Evolutionary conservation across 345 rosid species (phyloP).

Genomic region (Cardamine chenopodiifolia): DNA sequence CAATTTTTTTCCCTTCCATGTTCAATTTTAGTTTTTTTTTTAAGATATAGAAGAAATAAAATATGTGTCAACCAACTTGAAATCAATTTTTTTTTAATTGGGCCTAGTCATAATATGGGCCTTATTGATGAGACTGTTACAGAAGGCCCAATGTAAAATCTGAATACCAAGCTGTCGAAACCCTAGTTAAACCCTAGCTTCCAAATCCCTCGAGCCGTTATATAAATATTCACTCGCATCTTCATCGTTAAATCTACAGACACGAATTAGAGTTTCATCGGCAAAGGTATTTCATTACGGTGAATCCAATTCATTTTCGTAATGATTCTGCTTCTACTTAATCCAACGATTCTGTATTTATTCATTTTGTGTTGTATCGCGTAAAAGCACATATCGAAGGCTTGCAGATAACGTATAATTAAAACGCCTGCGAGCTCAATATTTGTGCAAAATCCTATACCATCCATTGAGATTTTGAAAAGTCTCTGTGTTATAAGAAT

Average conservation of each 20-base stretch:
- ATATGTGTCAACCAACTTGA: neutral
- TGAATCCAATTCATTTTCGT: neutral
- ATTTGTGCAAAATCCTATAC: constrained; percentile 64
- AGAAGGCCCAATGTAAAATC: neutral
- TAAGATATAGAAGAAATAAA: neutral
- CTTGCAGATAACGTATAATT: constrained; percentile 51
- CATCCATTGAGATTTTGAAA: constrained; percentile 25
- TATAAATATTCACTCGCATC: constrained; percentile 1
- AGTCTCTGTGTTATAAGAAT: constrained; percentile 45
- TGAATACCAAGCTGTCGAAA: neutral
- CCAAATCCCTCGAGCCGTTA: constrained; percentile 21
- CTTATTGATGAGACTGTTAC: neutral
- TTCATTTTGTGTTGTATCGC: neutral
- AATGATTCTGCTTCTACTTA: neutral
- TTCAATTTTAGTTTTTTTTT: neutral
- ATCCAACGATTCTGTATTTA: neutral
- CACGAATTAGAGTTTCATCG: neutral
- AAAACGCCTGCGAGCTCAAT: constrained; percentile 69
- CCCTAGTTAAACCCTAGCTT: constrained; percentile 35
- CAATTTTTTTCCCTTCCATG: neutral
- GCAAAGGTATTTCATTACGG: constrained; percentile 25
- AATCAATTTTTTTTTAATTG: too few relatives aligned
- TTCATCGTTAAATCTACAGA: neutral
- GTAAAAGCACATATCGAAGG: constrained; percentile 84
- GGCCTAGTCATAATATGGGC: constrained; percentile 23